Evolutionary conservation across 768 basidiomycete species (phyloP), one percentile per base, ranked within the genome.

Genomic region (Pulveroboletus sp.): DNA sequence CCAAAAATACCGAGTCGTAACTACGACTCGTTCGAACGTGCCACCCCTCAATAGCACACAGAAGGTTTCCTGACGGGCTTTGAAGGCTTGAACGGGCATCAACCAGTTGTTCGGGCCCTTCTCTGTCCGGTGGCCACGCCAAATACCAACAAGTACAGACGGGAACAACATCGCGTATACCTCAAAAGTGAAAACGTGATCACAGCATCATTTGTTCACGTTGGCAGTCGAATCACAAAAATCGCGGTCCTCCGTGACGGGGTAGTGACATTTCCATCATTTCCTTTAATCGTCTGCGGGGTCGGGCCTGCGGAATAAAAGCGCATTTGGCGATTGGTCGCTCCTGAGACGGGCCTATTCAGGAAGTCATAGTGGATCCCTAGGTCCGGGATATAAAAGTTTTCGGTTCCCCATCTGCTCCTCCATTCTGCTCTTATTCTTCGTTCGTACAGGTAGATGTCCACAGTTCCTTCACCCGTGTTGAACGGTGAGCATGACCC

Each of bases 401-500:
- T 37, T 40, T 17, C 6, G 9, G 19, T 33, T 47, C 14, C 17
- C 24, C 37, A n/a, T 31, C 29, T 45, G 23, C 23, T 24, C 32
- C 6, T 19, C 11, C 42, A 51, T 41, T 39, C n/a, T 19, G 20
- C 13, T 44, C 37, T 7, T 4, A 16, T 40, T 36, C 40, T 16
- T 43, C 42, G n/a, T 37, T 17, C 36, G 16, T n/a, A 27, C 25
- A 14, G 27, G 12, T 10, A 43, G 45, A 64, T 64, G 62, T 64
- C 62, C 17, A 39, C 56, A 31, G 33, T 48, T 10, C 42, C 58
- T 25, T 56, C 60, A 8, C 53, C 40, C 16, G 4, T 46, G 40
- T 38, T 63, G 43, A 56, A 49, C 29, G 51, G 51, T 16, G 59
- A 59, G 42, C 59, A 54, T 45, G 51, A 65, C 43, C 63, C 63